A percentile compares a stretch with the other conserved stretches of the same genome.
These are phyloP conservation scores for Isoetes engelmannii DNA, from an alignment of 83 land plant species.

Conservation along the genomic window DNA sequence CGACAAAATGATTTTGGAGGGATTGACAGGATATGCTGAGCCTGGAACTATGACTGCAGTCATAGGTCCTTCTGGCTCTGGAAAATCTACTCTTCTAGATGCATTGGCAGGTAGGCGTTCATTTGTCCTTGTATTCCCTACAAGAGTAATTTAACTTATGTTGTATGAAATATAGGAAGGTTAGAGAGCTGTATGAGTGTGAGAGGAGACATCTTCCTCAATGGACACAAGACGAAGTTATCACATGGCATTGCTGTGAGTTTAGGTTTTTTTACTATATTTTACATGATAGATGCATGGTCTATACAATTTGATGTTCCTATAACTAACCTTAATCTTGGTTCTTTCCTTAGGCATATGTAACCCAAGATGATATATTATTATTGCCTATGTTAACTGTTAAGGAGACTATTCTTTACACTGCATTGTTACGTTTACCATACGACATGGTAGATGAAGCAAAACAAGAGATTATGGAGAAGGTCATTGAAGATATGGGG, in stretches of 20 bases:
- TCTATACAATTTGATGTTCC: background rate
- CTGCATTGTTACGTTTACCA: slow-evolving; percentile 58
- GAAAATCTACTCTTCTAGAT: background rate
- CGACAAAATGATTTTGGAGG: background rate
- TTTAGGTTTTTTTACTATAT: background rate
- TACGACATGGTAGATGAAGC: slow-evolving; percentile 37
- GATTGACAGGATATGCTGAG: slow-evolving; percentile 1
- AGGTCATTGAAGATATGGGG: slow-evolving; percentile 50
- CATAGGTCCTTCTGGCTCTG: background rate
- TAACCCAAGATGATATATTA: slow-evolving; percentile 55
- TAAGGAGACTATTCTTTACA: slow-evolving; percentile 48
- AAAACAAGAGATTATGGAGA: slow-evolving; percentile 46
- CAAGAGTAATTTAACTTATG: background rate
- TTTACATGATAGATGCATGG: background rate
- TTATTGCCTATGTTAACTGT: slow-evolving; percentile 57
- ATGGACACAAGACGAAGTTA: slow-evolving; percentile 38
- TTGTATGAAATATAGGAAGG: slow-evolving; percentile 31
- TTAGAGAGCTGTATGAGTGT: slow-evolving; percentile 29
- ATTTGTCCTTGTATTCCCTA: background rate
- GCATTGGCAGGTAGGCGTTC: background rate
- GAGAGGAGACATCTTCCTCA: slow-evolving; percentile 37
- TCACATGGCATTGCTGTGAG: slow-evolving; percentile 52
- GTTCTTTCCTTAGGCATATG: slow-evolving; percentile 40
- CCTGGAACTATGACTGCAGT: background rate
- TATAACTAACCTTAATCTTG: background rate